These are phyloP conservation scores for Teunomyces stri DNA, from an alignment of 805 yeast species.

Conservation along the genomic window DNA sequence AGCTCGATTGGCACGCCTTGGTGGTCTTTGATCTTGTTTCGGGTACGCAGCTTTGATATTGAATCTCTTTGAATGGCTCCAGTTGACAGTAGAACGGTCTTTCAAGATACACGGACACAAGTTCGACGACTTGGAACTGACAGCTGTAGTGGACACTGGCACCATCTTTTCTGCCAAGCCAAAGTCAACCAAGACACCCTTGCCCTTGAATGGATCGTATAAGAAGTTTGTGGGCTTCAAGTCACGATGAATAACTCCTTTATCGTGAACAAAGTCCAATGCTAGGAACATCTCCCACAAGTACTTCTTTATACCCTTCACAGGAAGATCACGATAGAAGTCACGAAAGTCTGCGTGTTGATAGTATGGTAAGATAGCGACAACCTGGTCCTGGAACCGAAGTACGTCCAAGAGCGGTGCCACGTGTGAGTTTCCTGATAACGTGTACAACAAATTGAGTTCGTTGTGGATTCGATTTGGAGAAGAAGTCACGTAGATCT, in stretches of 20 bases:
- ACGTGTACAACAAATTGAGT: conserved; percentile 66
- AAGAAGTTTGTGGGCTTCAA: conserved; percentile 62
- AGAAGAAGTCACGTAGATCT: conserved; percentile 92
- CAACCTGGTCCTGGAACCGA: conserved; percentile 85
- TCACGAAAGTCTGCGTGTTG: conserved; percentile 88
- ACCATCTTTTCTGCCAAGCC: conserved; percentile 74
- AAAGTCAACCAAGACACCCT: conserved; percentile 87
- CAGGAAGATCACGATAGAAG: conserved; percentile 76
- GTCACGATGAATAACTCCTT: conserved; percentile 43
- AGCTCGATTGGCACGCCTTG: conserved; percentile 93
- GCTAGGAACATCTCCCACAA: conserved; percentile 77
- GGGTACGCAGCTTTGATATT: conserved; percentile 59
- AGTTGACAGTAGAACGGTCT: conserved; percentile 20
- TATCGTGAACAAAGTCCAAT: conserved; percentile 56
- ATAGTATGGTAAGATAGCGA: conserved; percentile 89
- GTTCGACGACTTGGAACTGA: conserved; percentile 18
- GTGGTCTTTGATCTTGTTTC: conserved; percentile 82
- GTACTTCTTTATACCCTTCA: conserved; percentile 77
- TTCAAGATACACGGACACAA: conserved; percentile 59
- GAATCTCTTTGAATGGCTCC: conserved; percentile 21
- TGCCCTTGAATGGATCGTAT: conserved; percentile 60
- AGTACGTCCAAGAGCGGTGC: conserved; percentile 90
- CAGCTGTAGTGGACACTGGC: conserved; percentile 5
- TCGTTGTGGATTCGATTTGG: conserved; percentile 91
- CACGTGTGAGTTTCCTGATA: conserved; percentile 68